phyloP scores from a whole-genome alignment of 495 filamentous ascomycete genomes.

The Rhizodiscina lignyota region DNA sequence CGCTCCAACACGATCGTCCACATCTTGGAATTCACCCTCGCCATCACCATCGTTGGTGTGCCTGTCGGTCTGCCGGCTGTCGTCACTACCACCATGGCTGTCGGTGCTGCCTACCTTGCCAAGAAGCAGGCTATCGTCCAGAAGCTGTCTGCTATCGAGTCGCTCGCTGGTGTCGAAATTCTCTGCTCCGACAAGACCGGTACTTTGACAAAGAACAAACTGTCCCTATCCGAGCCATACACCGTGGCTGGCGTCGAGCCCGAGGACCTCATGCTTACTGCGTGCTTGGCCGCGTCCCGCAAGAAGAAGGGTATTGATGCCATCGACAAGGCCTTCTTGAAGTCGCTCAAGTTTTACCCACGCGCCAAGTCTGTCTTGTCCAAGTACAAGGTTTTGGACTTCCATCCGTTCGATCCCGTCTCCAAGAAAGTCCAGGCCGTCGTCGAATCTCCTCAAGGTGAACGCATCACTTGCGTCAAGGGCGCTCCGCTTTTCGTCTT shows the following conservation, averaged over 20 bases:
- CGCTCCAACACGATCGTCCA: slow-evolving; percentile 56
- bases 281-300: slow-evolving; percentile 77
- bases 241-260: slow-evolving; percentile 61
- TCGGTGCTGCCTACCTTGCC: slow-evolving; percentile 84
- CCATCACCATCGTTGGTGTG: slow-evolving; percentile 84
- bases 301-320: slow-evolving; percentile 93
- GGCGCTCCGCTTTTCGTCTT: slow-evolving; percentile 76
- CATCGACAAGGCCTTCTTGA: slow-evolving; percentile 88
- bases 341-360: slow-evolving; percentile 64
- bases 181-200: slow-evolving; percentile 96
- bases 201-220: slow-evolving; percentile 85
- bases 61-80: slow-evolving; percentile 93
- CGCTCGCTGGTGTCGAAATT: slow-evolving; percentile 84
- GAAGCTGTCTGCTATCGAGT: slow-evolving; percentile 90
- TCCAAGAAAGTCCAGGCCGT: slow-evolving; percentile 84
- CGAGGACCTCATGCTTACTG: slow-evolving; percentile 78
- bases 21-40: slow-evolving; percentile 72
- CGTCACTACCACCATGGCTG: slow-evolving; percentile 92
- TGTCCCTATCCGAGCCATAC: slow-evolving; percentile 72
- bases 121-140: slow-evolving; percentile 95
- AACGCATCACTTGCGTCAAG: slow-evolving; percentile 76
- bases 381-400: slow-evolving; percentile 64
- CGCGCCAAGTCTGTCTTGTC: slow-evolving; percentile 55
- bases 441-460: slow-evolving; percentile 64
- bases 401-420: slow-evolving; percentile 82